Evolutionary conservation across 2,329 filamentous ascomycete species (phyloP).

Genomic region (Fusarium pseudograminearum): DNA sequence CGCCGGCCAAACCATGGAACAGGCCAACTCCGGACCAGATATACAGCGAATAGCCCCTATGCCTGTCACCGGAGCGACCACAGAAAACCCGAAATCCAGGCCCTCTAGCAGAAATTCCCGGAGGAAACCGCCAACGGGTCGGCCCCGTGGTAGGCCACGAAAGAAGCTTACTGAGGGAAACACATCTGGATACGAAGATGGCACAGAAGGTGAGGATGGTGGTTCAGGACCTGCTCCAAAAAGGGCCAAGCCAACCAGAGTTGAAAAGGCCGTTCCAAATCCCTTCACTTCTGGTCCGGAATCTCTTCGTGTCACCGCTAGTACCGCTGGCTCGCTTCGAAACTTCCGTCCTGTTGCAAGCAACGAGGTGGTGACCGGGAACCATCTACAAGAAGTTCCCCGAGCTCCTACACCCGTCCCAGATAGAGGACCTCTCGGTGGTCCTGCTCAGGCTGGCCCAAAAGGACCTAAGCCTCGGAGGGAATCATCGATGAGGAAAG

Average conservation of each 20-base stretch:
- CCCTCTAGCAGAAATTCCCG: slow-evolving; percentile 70
- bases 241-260: slow-evolving; percentile 80
- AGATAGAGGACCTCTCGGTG: slow-evolving; percentile 52
- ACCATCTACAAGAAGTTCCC: slow-evolving; percentile 77
- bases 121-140: slow-evolving; percentile 62
- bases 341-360: slow-evolving; percentile 79
- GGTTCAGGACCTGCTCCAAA: slow-evolving; percentile 66
- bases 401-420: slow-evolving; percentile 83
- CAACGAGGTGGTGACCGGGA: slow-evolving; percentile 57
- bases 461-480: slow-evolving; percentile 62
- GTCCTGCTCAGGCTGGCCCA: slow-evolving; percentile 49
- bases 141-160: slow-evolving; percentile 67
- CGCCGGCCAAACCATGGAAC: slow-evolving; percentile 32
- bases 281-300: slow-evolving; percentile 80
- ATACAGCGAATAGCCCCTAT: slow-evolving; percentile 53
- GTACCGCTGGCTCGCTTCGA: slow-evolving; percentile 87
- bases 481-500: slow-evolving; percentile 69
- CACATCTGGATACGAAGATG: slow-evolving; percentile 79
- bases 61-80: slow-evolving; percentile 46
- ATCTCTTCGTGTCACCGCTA: slow-evolving; percentile 89
- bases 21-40: slow-evolving; percentile 46
- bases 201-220: slow-evolving; percentile 68
- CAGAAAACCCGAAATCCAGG: slow-evolving; percentile 56
- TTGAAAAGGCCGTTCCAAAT: slow-evolving; percentile 77
- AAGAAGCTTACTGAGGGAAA: slow-evolving; percentile 71